Base-by-base conservation (phyloP, 2,329 filamentous ascomycete genomes). In the Xylariaceae sp. region DNA sequence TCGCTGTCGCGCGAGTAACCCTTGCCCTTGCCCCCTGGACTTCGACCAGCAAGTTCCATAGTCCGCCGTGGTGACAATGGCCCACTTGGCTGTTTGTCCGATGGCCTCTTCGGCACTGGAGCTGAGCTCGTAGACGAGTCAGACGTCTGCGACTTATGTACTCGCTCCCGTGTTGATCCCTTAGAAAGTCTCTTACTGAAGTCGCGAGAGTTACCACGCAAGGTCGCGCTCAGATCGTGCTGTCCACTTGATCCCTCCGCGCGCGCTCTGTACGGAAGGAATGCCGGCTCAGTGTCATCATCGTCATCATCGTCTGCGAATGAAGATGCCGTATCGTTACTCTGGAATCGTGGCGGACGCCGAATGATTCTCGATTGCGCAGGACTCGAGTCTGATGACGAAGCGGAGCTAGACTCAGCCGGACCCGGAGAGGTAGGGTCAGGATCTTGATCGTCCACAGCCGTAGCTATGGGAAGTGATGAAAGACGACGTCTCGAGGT, bases 1-100 rank as follows among this genome's bases (percentile, higher is more conserved):
- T 89, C 84, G 55, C 83, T 88, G 11, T 85, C 81, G 11, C 73
- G 71, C 2, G 75, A 76, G 34, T 68, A 63, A 0, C 68, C 71
- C 52, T 74, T 73, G 19, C 65, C 68, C 45, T 73, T 74, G 8
- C 64, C 65, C 8, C 66, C 63, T 2, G 79, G 75, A 52, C 74
- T 79, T 34, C 76, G 66, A 19, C 72, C 73, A 3, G 74, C 69
- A 37, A 83, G 55, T 54, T 85, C 82, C 6, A 74, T 70, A 12
- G 74, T 74, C 18, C 81, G 73, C 17, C 75, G 74, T 1, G 81
- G 81, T 32, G 72, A 79, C n/a, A 79, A 59, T 3, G 76, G 74
- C 1, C 71, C 73, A 1, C 61, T 57, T 3, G 62, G 50, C 9
- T 62, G 57, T 29, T 68, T 63, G 22, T 63, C 59, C 7, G 13